A percentile compares a stretch with the other conserved stretches of the same genome.
Evolutionary conservation across 192 early-diverging fungal genomes (phyloP).

Genomic region (Paraglomus occultum): DNA sequence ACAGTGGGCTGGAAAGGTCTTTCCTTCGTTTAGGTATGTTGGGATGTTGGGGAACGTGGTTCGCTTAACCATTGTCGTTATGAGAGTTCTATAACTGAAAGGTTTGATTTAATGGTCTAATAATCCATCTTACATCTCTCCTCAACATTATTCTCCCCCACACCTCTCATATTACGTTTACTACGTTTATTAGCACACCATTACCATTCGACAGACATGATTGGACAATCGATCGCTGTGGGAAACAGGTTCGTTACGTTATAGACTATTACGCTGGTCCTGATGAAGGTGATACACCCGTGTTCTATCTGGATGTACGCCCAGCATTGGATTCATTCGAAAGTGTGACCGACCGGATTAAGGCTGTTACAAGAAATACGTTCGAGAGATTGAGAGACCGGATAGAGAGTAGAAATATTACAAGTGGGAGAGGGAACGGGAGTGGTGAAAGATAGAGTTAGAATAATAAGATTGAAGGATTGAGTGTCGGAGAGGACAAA

Average conservation of each 20-base stretch:
- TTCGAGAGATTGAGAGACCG: constrained; percentile 45
- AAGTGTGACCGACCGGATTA: constrained; percentile 62
- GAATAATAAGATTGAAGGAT: too few species aligned
- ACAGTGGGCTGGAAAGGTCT: constrained; percentile 40
- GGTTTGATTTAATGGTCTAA: neutral
- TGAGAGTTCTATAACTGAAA: neutral
- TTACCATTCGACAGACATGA: constrained; percentile 97
- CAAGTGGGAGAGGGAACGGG: constrained; percentile 25
- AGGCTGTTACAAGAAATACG: constrained; percentile 53
- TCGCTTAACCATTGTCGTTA: neutral
- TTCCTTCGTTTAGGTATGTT: constrained; percentile 57
- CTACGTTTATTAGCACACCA: constrained; percentile 56
- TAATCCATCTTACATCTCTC: neutral
- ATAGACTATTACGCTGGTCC: constrained; percentile 93
- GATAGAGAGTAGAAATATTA: constrained; percentile 21
- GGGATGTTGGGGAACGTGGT: neutral
- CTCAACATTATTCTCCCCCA: neutral
- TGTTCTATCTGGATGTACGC: constrained; percentile 91
- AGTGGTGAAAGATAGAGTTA: constrained; percentile 8
- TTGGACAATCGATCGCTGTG: constrained; percentile 92
- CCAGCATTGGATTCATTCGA: constrained; percentile 83
- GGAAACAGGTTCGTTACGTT: constrained; percentile 88
- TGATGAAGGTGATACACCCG: constrained; percentile 72
- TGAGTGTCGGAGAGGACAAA: too few species aligned
- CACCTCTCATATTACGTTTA: constrained; percentile 5